Evolutionary conservation across 345 rosid genomes (phyloP).

Genomic region (Lumnitzera racemosa): DNA sequence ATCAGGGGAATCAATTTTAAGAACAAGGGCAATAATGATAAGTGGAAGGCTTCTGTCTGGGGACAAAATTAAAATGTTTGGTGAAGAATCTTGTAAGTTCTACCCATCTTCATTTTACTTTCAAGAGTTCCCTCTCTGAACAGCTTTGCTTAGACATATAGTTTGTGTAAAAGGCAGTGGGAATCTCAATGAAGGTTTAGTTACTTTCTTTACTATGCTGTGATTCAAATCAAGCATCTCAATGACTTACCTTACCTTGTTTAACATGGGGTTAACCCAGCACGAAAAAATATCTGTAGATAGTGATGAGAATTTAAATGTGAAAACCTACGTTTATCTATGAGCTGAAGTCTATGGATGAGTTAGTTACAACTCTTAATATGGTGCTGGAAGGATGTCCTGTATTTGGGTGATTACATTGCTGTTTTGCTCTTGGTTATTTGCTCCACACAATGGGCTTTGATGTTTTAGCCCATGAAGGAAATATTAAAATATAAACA

Average conservation of each 20-base stretch:
- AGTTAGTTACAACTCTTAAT: background rate
- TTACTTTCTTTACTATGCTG: too few species aligned
- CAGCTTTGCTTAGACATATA: background rate
- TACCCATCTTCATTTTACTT: background rate
- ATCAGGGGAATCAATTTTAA: slow-evolving; percentile 41
- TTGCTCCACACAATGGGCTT: too few species aligned
- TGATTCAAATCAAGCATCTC: too few species aligned
- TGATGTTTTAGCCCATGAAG: too few species aligned
- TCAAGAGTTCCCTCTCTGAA: background rate
- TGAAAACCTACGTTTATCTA: background rate
- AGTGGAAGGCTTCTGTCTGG: slow-evolving; percentile 73
- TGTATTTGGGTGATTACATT: too few species aligned
- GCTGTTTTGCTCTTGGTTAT: too few species aligned
- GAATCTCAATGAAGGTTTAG: too few species aligned
- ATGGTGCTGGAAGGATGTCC: background rate
- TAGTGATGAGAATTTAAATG: background rate
- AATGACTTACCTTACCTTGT: too few species aligned
- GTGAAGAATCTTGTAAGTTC: slow-evolving; percentile 62
- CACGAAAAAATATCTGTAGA: too few species aligned
- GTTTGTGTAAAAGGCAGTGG: too few species aligned
- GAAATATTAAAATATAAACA: too few species aligned
- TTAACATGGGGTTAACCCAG: too few species aligned
- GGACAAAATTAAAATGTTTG: slow-evolving; percentile 33
- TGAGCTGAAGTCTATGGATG: background rate
- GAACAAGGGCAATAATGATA: slow-evolving; percentile 79